Conservation (phyloP, 2,329 filamentous ascomycete species). For the Rhexocercosporidium sp. region DNA sequence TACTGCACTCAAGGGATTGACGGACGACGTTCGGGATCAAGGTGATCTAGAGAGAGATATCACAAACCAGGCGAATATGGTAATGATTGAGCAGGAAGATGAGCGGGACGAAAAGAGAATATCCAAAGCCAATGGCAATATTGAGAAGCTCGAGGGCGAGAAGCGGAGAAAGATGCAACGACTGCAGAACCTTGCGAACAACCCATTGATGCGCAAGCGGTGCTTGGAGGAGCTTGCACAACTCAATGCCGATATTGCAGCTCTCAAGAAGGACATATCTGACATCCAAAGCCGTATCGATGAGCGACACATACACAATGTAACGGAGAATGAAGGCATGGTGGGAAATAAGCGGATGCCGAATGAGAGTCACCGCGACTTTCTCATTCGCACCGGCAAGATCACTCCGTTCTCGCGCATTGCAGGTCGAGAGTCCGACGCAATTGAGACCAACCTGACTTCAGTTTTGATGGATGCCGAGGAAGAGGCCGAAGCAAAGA, state of each 20-base stretch:
- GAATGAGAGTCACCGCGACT: slow-evolving; percentile 85
- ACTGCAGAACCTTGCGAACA: slow-evolving; percentile 56
- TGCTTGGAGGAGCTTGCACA: slow-evolving; percentile 45
- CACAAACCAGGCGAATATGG: slow-evolving; percentile 63
- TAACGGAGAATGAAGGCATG: slow-evolving; percentile 49
- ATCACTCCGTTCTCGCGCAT: slow-evolving; percentile 90
- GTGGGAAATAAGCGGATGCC: slow-evolving; percentile 66
- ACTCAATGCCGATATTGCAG: slow-evolving; percentile 40
- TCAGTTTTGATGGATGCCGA: slow-evolving; percentile 84
- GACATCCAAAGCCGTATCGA: slow-evolving; percentile 84
- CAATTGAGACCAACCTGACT: slow-evolving; percentile 71
- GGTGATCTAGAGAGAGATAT: slow-evolving; percentile 92
- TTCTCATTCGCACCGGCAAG: slow-evolving; percentile 92
- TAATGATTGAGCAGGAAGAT: slow-evolving; percentile 65
- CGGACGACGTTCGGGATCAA: slow-evolving; percentile 78
- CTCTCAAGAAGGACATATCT: slow-evolving; percentile 72
- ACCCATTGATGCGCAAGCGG: slow-evolving; percentile 53
- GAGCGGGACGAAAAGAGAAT: slow-evolving; percentile 68
- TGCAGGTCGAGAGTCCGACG: slow-evolving; percentile 60
- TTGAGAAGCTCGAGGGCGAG: slow-evolving; percentile 67
- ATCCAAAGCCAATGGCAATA: slow-evolving; percentile 58
- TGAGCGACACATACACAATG: slow-evolving; percentile 66
- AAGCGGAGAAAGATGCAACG: slow-evolving; percentile 64
- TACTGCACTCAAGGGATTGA: slow-evolving; percentile 59
- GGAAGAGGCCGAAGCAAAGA: slow-evolving; percentile 59